These are phyloP conservation scores for Solanum medicagineum DNA, from an alignment of 257 asterid genomes.

Conservation along the genomic window DNA sequence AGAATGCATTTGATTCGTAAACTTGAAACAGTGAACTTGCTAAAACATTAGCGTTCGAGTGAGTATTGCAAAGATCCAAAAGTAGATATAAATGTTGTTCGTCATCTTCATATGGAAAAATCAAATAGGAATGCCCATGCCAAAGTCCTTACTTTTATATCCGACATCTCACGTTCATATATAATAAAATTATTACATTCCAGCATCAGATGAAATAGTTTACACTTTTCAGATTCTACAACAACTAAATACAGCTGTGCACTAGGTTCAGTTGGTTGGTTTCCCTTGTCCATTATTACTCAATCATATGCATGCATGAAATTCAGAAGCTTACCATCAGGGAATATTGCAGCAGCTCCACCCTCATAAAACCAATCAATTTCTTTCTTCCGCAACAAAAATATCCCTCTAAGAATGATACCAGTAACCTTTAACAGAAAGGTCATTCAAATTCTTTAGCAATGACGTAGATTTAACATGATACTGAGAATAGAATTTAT, in stretches of 20 bases:
- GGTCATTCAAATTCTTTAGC: neutral
- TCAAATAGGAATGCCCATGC: neutral
- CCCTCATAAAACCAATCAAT: conserved; percentile 98
- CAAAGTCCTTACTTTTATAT: neutral
- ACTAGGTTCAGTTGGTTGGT: neutral
- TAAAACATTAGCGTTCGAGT: neutral
- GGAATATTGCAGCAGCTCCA: conserved; percentile 96
- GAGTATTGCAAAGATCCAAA: neutral
- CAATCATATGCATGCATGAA: neutral
- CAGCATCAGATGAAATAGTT: neutral
- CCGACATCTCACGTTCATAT: neutral
- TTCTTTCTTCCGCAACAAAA: conserved; percentile 90
- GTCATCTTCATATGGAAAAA: neutral
- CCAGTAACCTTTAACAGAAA: conserved; percentile 64
- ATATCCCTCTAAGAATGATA: conserved; percentile 80
- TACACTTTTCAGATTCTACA: neutral
- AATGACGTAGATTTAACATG: neutral
- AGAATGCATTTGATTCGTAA: neutral
- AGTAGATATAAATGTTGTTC: neutral
- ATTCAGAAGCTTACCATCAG: conserved; percentile 56
- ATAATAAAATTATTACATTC: neutral
- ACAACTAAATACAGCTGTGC: neutral
- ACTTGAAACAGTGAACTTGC: neutral
- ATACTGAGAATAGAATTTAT: neutral
- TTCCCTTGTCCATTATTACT: neutral